Percentiles rank a stretch among this genome's conserved stretches.
These are phyloP conservation scores for Talaromyces pinophilus DNA, from an alignment of 2,329 filamentous ascomycete species.

Conservation along the genomic window DNA sequence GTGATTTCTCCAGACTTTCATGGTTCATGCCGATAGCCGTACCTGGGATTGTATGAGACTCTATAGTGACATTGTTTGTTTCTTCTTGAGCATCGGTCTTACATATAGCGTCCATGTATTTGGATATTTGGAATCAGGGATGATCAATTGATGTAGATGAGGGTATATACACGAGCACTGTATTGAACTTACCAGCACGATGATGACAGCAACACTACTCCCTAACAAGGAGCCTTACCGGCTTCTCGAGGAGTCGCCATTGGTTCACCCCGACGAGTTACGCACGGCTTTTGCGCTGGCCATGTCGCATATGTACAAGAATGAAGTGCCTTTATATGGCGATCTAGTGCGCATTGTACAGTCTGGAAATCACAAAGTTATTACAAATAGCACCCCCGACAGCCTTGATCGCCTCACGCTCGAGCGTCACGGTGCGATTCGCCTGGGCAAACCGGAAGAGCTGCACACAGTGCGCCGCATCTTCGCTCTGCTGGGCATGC, in stretches of 20 bases:
- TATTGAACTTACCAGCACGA: neutral
- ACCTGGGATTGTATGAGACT: neutral
- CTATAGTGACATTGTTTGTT: neutral
- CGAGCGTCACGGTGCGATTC: constrained; percentile 53
- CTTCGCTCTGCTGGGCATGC: constrained; percentile 52
- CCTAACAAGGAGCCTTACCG: neutral
- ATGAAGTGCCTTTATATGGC: constrained; percentile 38
- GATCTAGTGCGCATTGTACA: constrained; percentile 36
- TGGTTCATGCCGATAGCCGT: neutral
- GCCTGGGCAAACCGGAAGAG: constrained; percentile 51
- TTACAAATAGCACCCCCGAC: neutral
- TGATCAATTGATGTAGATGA: neutral
- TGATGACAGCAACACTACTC: constrained; percentile 11
- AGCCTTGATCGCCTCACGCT: constrained; percentile 31
- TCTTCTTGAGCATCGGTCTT: neutral
- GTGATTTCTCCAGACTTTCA: neutral
- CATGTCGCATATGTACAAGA: constrained; percentile 40
- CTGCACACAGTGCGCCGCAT: constrained; percentile 47
- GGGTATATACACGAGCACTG: neutral
- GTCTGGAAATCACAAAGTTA: constrained; percentile 29
- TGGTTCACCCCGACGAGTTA: constrained; percentile 24
- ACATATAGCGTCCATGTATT: neutral
- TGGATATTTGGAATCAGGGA: neutral
- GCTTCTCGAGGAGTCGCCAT: constrained; percentile 3
- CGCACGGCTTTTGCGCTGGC: constrained; percentile 35